Conservation (phyloP, 2,329 filamentous ascomycete genomes). For the Calonectria montana region DNA sequence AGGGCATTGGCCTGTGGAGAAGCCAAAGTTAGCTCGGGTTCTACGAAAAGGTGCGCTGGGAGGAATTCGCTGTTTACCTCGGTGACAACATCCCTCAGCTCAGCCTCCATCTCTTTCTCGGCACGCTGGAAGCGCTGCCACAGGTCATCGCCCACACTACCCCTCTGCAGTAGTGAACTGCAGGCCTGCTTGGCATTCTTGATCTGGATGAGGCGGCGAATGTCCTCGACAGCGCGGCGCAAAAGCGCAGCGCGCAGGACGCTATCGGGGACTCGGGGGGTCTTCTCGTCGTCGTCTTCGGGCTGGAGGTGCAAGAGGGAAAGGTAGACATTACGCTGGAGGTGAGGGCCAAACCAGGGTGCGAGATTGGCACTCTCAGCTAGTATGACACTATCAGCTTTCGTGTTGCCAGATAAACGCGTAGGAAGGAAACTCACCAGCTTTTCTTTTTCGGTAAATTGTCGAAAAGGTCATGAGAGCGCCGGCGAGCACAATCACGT, state of each 20-base stretch:
- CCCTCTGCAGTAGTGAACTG: slow-evolving; percentile 83
- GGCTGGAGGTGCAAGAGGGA: slow-evolving; percentile 85
- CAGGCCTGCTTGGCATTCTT: slow-evolving; percentile 90
- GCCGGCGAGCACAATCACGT: slow-evolving; percentile 87
- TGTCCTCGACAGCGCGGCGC: slow-evolving; percentile 90
- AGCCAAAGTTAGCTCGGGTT: slow-evolving; percentile 11
- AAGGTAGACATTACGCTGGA: slow-evolving; percentile 94
- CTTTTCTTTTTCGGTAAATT: slow-evolving; percentile 93
- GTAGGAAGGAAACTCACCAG: slow-evolving; percentile 62
- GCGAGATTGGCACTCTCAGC: slow-evolving; percentile 85
- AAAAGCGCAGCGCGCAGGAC: slow-evolving; percentile 90
- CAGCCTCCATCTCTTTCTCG: slow-evolving; percentile 97
- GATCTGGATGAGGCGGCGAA: slow-evolving; percentile 89
- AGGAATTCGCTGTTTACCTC: slow-evolving; percentile 70
- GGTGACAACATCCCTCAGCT: slow-evolving; percentile 91
- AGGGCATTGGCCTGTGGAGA: slow-evolving; percentile 84
- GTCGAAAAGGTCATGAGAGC: slow-evolving; percentile 92
- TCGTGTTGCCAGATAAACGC: not conserved
- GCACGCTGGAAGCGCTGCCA: slow-evolving; percentile 93
- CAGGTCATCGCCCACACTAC: slow-evolving; percentile 94
- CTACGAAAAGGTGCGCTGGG: not conserved
- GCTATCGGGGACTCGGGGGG: slow-evolving; percentile 79
- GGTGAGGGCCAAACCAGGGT: slow-evolving; percentile 92
- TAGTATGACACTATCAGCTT: slow-evolving; percentile 48
- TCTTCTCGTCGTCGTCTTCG: slow-evolving; percentile 72